Conservation (phyloP, 2,329 filamentous ascomycete genomes). For the Fusarium globosum region DNA sequence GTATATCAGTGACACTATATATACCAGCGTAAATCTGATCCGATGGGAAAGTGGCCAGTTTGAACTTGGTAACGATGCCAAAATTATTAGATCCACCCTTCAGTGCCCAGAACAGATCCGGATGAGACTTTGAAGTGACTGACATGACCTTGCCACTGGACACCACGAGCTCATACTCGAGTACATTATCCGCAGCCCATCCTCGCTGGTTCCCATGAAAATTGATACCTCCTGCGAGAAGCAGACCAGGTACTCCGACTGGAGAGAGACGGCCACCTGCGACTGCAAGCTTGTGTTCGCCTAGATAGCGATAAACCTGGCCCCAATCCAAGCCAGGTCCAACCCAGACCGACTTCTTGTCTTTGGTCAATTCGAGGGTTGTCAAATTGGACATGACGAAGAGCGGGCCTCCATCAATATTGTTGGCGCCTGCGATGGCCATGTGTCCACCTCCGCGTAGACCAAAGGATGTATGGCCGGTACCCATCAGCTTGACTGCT, state of each 20-base stretch:
- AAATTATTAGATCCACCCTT: slow-evolving; percentile 53
- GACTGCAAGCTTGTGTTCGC: slow-evolving; percentile 6
- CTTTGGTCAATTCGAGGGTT: slow-evolving; percentile 6
- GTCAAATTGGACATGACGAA: slow-evolving; percentile 34
- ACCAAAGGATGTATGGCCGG: slow-evolving; percentile 11
- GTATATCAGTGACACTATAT: slow-evolving; percentile 21
- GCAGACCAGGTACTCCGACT: slow-evolving; percentile 33
- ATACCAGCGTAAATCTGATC: slow-evolving; percentile 23
- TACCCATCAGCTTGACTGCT: neutral
- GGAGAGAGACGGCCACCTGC: slow-evolving; percentile 32
- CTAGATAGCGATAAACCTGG: slow-evolving; percentile 27
- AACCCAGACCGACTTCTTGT: slow-evolving; percentile 22
- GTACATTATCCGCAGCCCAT: slow-evolving; percentile 45
- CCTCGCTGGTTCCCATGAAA: slow-evolving; percentile 44
- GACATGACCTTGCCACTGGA: slow-evolving; percentile 53
- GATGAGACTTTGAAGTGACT: slow-evolving; percentile 50
- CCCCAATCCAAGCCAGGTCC: slow-evolving; percentile 36
- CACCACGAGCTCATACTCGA: slow-evolving; percentile 56
- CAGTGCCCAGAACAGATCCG: slow-evolving; percentile 51
- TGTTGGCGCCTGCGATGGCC: slow-evolving; percentile 36
- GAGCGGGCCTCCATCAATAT: slow-evolving; percentile 27
- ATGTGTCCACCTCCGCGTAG: slow-evolving; percentile 39
- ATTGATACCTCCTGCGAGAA: slow-evolving; percentile 32
- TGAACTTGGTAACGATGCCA: slow-evolving; percentile 51
- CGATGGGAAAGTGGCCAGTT: slow-evolving; percentile 41